phyloP scores from a whole-genome alignment of 768 basidiomycete species.

The Mycena pura region DNA sequence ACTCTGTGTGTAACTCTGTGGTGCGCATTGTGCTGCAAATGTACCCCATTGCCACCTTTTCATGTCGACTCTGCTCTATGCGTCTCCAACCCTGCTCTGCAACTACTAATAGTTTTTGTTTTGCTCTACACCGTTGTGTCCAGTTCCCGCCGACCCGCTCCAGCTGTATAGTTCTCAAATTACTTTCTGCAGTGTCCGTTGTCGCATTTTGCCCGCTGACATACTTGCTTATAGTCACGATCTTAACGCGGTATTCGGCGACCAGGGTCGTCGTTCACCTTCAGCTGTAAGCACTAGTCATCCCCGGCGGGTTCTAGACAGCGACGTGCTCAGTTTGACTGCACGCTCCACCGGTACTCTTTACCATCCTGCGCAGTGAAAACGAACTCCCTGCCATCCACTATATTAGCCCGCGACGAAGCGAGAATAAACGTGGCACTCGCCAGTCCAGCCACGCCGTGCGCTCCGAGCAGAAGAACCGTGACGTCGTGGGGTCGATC shows the following conservation, averaged over 20 bases:
- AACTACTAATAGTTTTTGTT: no score
- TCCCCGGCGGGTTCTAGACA: not conserved
- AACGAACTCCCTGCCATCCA: not conserved
- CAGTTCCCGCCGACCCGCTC: no score
- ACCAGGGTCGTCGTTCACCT: constrained; percentile 14
- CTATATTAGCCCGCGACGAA: not conserved
- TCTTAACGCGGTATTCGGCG: constrained; percentile 10
- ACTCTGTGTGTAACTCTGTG: no score
- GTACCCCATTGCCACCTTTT: no score
- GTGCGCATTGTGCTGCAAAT: no score
- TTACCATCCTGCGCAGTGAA: constrained; percentile 19
- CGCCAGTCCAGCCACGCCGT: not conserved
- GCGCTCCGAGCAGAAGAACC: constrained; percentile 9
- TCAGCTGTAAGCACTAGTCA: not conserved
- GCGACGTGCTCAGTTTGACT: not conserved
- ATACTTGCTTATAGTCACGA: no score
- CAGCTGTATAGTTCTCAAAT: no score
- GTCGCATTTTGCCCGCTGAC: no score
- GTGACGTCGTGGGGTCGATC: not conserved
- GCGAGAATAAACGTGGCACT: not conserved
- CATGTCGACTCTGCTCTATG: no score
- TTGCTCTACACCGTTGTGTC: no score
- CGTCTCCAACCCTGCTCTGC: no score
- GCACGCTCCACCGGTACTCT: constrained; percentile 9
- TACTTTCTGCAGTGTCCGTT: no score